Conservation (phyloP, 441 rosid genomes). For the Adansonia gregorii region DNA sequence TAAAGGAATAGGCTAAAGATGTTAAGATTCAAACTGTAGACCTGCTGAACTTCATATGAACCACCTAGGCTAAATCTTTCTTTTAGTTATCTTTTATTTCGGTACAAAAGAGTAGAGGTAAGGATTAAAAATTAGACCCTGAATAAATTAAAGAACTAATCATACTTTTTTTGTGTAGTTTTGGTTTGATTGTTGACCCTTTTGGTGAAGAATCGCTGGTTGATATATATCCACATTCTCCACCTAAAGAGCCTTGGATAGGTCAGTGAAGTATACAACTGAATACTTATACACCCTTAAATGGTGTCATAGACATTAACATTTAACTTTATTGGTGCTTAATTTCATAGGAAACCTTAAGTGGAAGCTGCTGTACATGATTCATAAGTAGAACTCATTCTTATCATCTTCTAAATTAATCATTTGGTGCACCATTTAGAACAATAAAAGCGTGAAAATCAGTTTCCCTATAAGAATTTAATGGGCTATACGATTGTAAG, state of each 20-base stretch:
- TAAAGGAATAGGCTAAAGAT: neutral
- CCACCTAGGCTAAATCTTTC: neutral
- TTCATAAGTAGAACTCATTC: neutral
- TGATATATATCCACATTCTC: neutral
- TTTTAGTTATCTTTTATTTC: neutral
- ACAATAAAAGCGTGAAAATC: neutral
- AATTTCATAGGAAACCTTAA: neutral
- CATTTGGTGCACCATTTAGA: constrained; percentile 1
- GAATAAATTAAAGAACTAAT: neutral
- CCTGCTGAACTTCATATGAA: no score
- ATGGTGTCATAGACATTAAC: neutral
- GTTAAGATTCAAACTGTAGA: neutral
- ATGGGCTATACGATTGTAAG: neutral
- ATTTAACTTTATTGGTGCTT: neutral
- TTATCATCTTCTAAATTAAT: neutral
- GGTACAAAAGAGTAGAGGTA: neutral
- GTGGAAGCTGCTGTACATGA: neutral
- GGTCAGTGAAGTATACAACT: constrained; percentile 1
- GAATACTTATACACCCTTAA: neutral
- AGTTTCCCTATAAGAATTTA: neutral
- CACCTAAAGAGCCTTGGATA: neutral
- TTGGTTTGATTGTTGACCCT: neutral
- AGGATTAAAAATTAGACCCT: neutral
- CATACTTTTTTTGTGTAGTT: neutral
- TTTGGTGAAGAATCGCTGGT: neutral